Base-by-base conservation (phyloP, 208 protist species). In the Phytomonas francai region DNA sequence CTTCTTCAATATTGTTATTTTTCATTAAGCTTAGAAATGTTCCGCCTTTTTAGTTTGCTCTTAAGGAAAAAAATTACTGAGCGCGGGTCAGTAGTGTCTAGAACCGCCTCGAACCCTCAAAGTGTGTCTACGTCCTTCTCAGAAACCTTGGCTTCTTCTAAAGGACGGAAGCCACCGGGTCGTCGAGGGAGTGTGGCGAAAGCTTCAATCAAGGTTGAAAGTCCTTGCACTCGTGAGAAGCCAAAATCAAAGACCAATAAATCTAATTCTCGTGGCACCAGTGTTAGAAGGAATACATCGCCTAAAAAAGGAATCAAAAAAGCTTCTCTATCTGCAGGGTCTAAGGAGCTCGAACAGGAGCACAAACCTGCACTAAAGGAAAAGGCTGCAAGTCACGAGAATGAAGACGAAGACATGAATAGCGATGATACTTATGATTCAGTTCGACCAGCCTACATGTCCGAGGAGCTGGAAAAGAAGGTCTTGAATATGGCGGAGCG, bases 401-500 rank as follows among this genome's bases (percentile, higher is more conserved):
- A 54, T 54, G 45, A 54, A 25, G 45, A 54, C 6, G 6, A 54
- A 5, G 45, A 54, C 45, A 54, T 54, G 1, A 54, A 54, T 54
- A 54, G 6, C 19, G 45, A 54, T 19, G 45, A 54, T 54, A 22
- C 25, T 16, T 39, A 36, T 22, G 71, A 60, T 3, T 63, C 61
- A 0, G 69, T 70, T 3, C 84, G 84, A 2, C 84, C 84, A 16
- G 71, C 63, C 0, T 77, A 85, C 75, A 90, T 90, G 84, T 77
- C 78, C 2, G 76, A 70, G 36, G 70, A 83, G 60, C 78, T 83
- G n/a, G 87, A 93, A 74, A 62, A 76, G 72, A 78, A 92, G 57
- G 79, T 95, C 14, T 54, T 95, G 14, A 57, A 70, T 4, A 68
- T 85, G 59, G 87, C 89, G 25, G 75, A 90, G 62, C 86, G 89